Conservation (phyloP, 768 basidiomycete genomes). For the Rhizopogon roseolus region DNA sequence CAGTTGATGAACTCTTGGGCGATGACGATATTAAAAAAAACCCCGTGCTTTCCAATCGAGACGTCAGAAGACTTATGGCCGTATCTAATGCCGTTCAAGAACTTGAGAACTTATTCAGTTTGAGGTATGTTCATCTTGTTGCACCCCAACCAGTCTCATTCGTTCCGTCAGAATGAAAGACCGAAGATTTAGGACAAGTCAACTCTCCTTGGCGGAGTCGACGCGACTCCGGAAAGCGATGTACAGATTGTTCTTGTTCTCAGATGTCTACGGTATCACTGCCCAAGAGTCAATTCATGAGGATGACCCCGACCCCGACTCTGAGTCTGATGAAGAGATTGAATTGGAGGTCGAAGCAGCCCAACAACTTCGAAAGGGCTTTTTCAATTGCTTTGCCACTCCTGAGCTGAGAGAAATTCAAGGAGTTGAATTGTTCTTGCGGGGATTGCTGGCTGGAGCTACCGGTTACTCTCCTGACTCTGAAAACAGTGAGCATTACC, state of each 20-base stretch:
- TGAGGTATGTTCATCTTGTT: conserved; percentile 10
- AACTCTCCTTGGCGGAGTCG: conserved; percentile 27
- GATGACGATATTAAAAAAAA: conserved; percentile 10
- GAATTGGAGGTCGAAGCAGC: conserved; percentile 1
- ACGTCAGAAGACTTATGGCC: conserved; percentile 12
- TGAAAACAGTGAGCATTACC: not conserved
- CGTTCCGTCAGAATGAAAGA: conserved; percentile 30
- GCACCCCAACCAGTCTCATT: conserved; percentile 1
- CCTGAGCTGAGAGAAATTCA: conserved; percentile 17
- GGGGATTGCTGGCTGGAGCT: conserved; percentile 3
- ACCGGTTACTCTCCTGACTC: not conserved
- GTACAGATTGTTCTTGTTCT: conserved; percentile 24
- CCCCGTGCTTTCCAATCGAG: conserved; percentile 13
- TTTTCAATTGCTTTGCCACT: conserved; percentile 7
- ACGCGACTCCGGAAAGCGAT: conserved; percentile 23
- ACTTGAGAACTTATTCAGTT: conserved; percentile 14
- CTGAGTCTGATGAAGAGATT: not conserved
- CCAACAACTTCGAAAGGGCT: conserved; percentile 7
- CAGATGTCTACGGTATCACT: conserved; percentile 6
- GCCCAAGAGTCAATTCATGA: too few relatives aligned
- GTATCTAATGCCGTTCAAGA: conserved; percentile 12
- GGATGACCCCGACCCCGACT: too few relatives aligned
- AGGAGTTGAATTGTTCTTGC: conserved; percentile 14
- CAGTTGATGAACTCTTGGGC: conserved; percentile 2
- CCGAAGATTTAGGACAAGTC: conserved; percentile 24